Evolutionary conservation across 2,329 filamentous ascomycete genomes (phyloP).

Genomic region (Zopfia rhizophila): DNA sequence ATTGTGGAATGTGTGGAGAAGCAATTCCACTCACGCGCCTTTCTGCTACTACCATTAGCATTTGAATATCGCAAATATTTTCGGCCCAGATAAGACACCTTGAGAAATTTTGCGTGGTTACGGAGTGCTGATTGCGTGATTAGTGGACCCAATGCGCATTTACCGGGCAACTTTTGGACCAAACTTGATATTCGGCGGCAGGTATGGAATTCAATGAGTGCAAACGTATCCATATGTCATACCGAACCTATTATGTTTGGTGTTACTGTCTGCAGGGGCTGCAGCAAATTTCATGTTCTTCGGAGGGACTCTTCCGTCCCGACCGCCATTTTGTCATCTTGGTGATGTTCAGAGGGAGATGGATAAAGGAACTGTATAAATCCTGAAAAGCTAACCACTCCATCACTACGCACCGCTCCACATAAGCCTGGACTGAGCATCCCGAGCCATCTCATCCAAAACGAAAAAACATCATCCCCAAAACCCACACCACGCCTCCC

Average conservation of each 20-base stretch:
- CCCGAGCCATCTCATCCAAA: slow-evolving; percentile 47
- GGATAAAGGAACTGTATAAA: slow-evolving; percentile 4
- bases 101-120: slow-evolving; percentile 5
- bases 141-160: slow-evolving; percentile 70
- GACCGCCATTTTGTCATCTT: slow-evolving; percentile 1
- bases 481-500: slow-evolving; percentile 55
- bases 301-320: slow-evolving; percentile 60
- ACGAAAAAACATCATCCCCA: slow-evolving; percentile 38
- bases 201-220: slow-evolving; percentile 69
- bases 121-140: slow-evolving; percentile 69
- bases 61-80: slow-evolving; percentile 56
- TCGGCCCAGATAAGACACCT: slow-evolving; percentile 44
- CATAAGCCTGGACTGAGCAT: slow-evolving; percentile 7
- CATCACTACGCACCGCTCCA: slow-evolving; percentile 12
- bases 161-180: slow-evolving; percentile 70
- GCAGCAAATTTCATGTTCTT: slow-evolving; percentile 67
- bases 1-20: slow-evolving; percentile 53
- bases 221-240: slow-evolving; percentile 71
- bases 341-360: slow-evolving; percentile 10
- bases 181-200: slow-evolving; percentile 63
- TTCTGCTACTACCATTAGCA: slow-evolving; percentile 52
- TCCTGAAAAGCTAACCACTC: slow-evolving; percentile 8
- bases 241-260: slow-evolving; percentile 70
- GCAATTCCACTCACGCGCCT: slow-evolving; percentile 53
- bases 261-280: slow-evolving; percentile 66